Conservation (phyloP, 139 green algal species). For the Monoraphidium neglectum region DNA sequence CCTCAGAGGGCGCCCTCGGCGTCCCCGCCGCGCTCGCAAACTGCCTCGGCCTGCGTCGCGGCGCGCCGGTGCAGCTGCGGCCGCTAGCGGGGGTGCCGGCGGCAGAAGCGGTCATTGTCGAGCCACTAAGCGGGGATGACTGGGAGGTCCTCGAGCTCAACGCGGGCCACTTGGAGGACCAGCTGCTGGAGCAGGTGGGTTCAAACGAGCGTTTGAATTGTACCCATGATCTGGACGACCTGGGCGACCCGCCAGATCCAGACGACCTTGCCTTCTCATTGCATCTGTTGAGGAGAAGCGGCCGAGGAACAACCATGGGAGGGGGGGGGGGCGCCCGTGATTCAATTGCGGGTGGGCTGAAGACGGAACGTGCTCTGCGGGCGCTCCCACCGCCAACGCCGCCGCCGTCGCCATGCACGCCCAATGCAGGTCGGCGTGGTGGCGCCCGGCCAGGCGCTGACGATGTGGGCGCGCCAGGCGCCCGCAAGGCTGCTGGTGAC, state of each 20-base stretch:
- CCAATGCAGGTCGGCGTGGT: constrained; percentile 71
- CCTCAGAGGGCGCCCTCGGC: constrained; percentile 10
- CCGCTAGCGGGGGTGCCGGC: constrained; percentile 9
- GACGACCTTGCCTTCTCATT: neutral
- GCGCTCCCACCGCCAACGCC: neutral
- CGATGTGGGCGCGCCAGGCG: constrained; percentile 62
- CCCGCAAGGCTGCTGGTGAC: constrained; percentile 28
- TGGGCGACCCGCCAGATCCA: too few relatives aligned
- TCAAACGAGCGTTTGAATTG: too few relatives aligned
- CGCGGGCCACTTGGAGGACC: constrained; percentile 74
- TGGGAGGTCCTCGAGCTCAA: constrained; percentile 90
- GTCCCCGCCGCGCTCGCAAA: constrained; percentile 20
- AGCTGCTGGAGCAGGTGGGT: constrained; percentile 69
- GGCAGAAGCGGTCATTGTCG: constrained; percentile 34
- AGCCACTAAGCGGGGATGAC: constrained; percentile 55
- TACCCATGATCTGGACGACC: too few relatives aligned
- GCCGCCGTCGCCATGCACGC: neutral
- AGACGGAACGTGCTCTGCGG: neutral
- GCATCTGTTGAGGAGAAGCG: neutral
- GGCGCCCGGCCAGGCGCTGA: constrained; percentile 58
- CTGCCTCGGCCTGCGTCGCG: constrained; percentile 20
- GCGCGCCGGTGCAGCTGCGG: constrained; percentile 14
- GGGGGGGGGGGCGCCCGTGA: neutral
- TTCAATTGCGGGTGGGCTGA: neutral
- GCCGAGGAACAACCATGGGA: too few relatives aligned